These are phyloP conservation scores for Neurospora sp. DNA, from an alignment of 495 filamentous ascomycete species.

Conservation along the genomic window DNA sequence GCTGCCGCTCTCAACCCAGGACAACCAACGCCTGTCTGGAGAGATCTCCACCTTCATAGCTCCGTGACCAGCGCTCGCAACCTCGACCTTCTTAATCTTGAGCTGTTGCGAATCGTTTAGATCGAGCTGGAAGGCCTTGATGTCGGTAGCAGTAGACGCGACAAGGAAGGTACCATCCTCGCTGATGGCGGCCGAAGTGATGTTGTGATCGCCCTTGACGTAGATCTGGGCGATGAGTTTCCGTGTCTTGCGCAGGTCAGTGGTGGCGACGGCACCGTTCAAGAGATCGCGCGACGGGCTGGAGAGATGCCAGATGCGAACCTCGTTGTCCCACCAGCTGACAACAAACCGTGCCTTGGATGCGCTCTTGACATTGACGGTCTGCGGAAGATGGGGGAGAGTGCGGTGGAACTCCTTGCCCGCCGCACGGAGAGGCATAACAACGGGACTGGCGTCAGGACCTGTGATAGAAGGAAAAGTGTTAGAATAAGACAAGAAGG, in stretches of 20 bases:
- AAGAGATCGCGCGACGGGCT: slow-evolving; percentile 37
- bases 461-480: slow-evolving; percentile 37
- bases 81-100: slow-evolving; percentile 21
- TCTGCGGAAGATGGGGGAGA: slow-evolving; percentile 72
- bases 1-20: slow-evolving; percentile 70
- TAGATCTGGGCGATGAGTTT: slow-evolving; percentile 63
- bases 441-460: slow-evolving; percentile 71
- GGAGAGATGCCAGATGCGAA: slow-evolving; percentile 70
- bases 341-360: slow-evolving; percentile 62
- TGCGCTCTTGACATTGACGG: slow-evolving; percentile 57
- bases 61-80: slow-evolving; percentile 33
- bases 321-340: slow-evolving; percentile 88
- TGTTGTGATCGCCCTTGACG: slow-evolving; percentile 75
- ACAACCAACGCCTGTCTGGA: slow-evolving; percentile 62
- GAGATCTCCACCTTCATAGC: slow-evolving; percentile 68
- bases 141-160: slow-evolving; percentile 61
- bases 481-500: slow-evolving; percentile 22
- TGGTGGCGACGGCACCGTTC: slow-evolving; percentile 25
- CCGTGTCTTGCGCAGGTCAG: slow-evolving; percentile 31
- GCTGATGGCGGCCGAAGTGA: slow-evolving; percentile 69
- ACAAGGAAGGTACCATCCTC: slow-evolving; percentile 64
- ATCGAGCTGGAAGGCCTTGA: slow-evolving; percentile 68
- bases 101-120: slow-evolving; percentile 28
- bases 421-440: slow-evolving; percentile 70
- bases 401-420: slow-evolving; percentile 71